These are phyloP conservation scores for Pleodorina starrii DNA, from an alignment of 139 green algal species.

Conservation along the genomic window DNA sequence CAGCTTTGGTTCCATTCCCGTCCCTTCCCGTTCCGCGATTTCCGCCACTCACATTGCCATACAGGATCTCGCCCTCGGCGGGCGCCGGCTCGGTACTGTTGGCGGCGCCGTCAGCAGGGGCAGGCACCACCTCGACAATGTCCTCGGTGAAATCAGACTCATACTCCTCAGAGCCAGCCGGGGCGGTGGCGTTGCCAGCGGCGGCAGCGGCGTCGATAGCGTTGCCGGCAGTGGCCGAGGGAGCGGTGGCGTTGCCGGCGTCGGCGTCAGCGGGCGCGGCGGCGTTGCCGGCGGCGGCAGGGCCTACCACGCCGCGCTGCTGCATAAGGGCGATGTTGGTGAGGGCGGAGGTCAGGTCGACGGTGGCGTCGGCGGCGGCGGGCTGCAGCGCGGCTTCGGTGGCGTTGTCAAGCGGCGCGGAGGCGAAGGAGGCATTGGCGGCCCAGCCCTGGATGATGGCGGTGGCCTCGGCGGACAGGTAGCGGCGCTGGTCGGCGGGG, in stretches of 20 bases:
- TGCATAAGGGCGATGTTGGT: slow-evolving; percentile 39
- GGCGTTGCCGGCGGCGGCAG: neutral
- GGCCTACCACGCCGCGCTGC: neutral
- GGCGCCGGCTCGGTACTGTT: neutral
- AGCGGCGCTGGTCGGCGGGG: slow-evolving; percentile 21
- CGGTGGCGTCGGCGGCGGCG: neutral
- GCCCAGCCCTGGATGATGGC: slow-evolving; percentile 9
- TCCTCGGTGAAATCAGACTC: neutral
- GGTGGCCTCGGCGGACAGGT: neutral
- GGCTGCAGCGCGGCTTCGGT: neutral
- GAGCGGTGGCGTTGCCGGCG: neutral
- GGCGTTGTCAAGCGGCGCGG: neutral
- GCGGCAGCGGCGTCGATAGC: neutral
- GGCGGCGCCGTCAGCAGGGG: neutral
- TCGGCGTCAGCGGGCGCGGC: neutral
- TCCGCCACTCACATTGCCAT: too few species aligned
- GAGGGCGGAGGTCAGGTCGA: slow-evolving; percentile 18
- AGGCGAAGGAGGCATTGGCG: neutral
- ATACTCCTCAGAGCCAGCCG: neutral
- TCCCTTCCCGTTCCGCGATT: too few species aligned
- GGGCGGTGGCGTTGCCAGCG: neutral
- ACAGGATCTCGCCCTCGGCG: too few species aligned
- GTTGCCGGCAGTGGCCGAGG: neutral
- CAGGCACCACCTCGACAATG: neutral
- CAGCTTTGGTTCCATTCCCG: too few species aligned